Evolutionary conservation across 768 basidiomycete genomes (phyloP).

Genomic region (Psilocybe cubensis): DNA sequence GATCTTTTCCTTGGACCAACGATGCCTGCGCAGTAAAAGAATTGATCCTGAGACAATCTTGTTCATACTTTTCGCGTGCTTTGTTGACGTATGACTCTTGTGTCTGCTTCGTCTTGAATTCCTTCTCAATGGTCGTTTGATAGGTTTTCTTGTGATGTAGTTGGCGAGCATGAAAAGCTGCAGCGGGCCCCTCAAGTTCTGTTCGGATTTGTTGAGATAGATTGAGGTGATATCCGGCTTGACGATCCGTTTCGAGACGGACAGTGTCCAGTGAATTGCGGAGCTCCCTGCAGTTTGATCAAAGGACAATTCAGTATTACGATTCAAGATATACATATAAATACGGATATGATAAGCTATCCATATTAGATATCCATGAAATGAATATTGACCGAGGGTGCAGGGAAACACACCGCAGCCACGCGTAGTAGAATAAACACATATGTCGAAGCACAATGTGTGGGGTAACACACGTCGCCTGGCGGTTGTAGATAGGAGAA

Average conservation of each 20-base stretch:
- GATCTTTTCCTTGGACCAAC: conserved; percentile 89
- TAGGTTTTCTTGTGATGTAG: conserved; percentile 73
- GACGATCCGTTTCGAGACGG: conserved; percentile 81
- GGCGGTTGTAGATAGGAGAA: background rate
- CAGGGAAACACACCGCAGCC: background rate
- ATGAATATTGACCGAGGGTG: background rate
- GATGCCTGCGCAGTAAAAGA: conserved; percentile 91
- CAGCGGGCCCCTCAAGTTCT: conserved; percentile 71
- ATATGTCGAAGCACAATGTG: background rate
- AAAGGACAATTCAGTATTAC: conserved; percentile 16
- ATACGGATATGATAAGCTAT: background rate
- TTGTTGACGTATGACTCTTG: conserved; percentile 87
- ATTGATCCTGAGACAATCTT: conserved; percentile 92
- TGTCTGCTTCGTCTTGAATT: conserved; percentile 86
- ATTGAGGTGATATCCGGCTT: conserved; percentile 71
- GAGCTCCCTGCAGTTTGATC: conserved; percentile 64
- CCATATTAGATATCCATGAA: background rate
- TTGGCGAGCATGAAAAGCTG: conserved; percentile 65
- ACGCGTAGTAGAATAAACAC: background rate
- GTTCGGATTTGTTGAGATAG: conserved; percentile 76
- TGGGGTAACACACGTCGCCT: conserved; percentile 3
- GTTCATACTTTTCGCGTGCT: conserved; percentile 92
- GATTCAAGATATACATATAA: conserved; percentile 1
- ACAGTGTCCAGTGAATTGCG: conserved; percentile 81
- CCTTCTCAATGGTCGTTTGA: conserved; percentile 83